phyloP scores from a whole-genome alignment of 805 yeast genomes.

The Metschnikowia henanensis region DNA sequence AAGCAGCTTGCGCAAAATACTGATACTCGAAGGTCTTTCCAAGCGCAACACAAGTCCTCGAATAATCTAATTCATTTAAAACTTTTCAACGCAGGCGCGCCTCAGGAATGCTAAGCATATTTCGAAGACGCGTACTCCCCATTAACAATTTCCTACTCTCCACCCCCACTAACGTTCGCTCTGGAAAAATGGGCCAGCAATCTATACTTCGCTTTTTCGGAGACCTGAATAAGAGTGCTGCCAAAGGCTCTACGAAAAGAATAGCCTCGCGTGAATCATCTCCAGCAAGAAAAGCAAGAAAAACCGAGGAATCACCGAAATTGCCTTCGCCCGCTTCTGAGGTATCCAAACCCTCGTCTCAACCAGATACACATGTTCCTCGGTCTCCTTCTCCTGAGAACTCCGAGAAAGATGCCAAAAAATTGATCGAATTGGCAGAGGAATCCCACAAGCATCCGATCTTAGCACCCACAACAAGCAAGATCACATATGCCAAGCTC shows the following conservation, averaged over 20 bases:
- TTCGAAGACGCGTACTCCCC: slow-evolving; percentile 10
- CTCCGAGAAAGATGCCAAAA: slow-evolving; percentile 10
- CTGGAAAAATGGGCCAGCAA: slow-evolving; percentile 16
- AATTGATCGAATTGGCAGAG: slow-evolving; percentile 15
- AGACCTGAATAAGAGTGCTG: slow-evolving; percentile 5
- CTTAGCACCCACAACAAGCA: slow-evolving; percentile 9
- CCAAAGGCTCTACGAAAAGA: slow-evolving; percentile 2
- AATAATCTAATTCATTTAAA: too few relatives aligned
- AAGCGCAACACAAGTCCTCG: too few relatives aligned
- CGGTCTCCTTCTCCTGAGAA: background rate
- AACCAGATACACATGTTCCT: background rate
- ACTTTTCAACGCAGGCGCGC: slow-evolving; percentile 10
- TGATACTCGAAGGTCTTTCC: too few relatives aligned
- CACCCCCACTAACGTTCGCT: background rate
- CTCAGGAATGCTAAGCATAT: slow-evolving; percentile 4
- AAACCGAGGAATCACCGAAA: background rate
- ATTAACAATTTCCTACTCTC: background rate
- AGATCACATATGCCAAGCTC: slow-evolving; percentile 40
- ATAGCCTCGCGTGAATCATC: slow-evolving; percentile 4
- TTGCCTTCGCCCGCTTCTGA: background rate
- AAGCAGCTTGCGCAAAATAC: too few relatives aligned
- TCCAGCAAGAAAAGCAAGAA: slow-evolving; percentile 1
- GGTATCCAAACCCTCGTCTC: background rate
- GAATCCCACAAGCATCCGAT: slow-evolving; percentile 13
- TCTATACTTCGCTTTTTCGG: slow-evolving; percentile 19